Percentiles rank a stretch among this genome's conserved stretches.
Conservation (phyloP, 306 rosid genomes). For the Pterocarpus santalinus region DNA sequence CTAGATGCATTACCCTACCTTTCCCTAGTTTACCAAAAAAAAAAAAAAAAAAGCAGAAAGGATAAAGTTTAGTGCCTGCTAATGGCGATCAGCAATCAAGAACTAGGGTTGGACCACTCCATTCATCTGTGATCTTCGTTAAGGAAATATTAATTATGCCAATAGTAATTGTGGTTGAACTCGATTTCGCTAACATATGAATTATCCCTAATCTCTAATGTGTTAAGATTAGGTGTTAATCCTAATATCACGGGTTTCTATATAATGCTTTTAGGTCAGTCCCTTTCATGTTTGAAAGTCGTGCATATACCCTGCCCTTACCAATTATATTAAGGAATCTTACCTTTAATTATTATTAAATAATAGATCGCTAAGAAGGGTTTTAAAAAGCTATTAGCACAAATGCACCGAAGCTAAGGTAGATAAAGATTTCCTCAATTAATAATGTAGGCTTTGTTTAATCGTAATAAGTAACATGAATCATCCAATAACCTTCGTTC, state of each 20-base stretch:
- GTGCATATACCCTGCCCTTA: no score
- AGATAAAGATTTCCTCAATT: no score
- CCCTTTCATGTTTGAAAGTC: no score
- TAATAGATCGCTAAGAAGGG: no score
- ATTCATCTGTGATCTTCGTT: not conserved
- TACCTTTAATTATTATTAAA: no score
- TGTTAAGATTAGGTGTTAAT: no score
- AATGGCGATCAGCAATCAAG: not conserved
- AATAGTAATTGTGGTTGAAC: not conserved
- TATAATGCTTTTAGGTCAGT: no score
- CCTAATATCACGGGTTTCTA: no score
- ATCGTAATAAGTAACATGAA: not conserved
- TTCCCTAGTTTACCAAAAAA: not conserved
- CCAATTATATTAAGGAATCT: no score
- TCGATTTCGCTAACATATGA: no score
- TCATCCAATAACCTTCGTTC: not conserved
- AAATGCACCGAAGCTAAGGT: no score
- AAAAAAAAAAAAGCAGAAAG: not conserved
- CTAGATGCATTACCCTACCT: not conserved
- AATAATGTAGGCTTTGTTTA: not conserved
- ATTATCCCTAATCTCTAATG: not conserved
- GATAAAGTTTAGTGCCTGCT: not conserved
- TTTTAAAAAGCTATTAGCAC: no score
- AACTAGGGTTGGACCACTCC: not conserved
- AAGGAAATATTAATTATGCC: not conserved